These are phyloP conservation scores for Lyophyllum atratum DNA, from an alignment of 768 basidiomycete species.

Conservation along the genomic window DNA sequence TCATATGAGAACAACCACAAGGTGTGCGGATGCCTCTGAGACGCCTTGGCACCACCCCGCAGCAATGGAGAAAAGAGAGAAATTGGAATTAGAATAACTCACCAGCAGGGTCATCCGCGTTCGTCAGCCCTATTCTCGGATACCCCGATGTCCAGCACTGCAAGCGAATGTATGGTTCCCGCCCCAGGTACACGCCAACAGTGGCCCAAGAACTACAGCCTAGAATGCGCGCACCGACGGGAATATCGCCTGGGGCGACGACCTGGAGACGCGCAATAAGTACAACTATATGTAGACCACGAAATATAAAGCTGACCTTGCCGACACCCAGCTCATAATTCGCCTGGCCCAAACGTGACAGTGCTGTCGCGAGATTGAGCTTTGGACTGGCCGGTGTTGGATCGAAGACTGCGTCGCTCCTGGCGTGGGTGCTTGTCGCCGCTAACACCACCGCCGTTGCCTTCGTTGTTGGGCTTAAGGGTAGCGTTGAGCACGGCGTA, in stretches of 20 bases:
- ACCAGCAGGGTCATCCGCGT: too few species aligned
- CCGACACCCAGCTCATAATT: conserved; percentile 84
- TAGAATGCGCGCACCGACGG: conserved; percentile 85
- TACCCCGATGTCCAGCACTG: too few species aligned
- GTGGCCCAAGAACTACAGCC: conserved; percentile 69
- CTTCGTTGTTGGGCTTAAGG: too few species aligned
- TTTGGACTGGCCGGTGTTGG: conserved; percentile 71
- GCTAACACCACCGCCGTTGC: conserved; percentile 18
- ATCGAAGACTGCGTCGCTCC: conserved; percentile 46
- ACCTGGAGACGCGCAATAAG: conserved; percentile 44
- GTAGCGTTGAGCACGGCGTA: conserved; percentile 85
- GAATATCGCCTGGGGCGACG: conserved; percentile 80
- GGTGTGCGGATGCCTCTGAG: too few species aligned
- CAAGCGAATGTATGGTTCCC: conserved; percentile 83
- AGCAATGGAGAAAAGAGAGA: too few species aligned
- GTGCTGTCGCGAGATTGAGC: conserved; percentile 78
- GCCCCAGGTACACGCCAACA: conserved; percentile 80
- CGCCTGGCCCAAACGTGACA: conserved; percentile 71
- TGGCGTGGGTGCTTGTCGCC: conserved; percentile 23
- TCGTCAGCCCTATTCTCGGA: too few species aligned
- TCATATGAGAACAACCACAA: too few species aligned
- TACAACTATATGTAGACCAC: too few species aligned
- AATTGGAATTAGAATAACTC: too few species aligned
- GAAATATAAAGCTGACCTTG: conserved; percentile 49
- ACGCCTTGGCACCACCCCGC: too few species aligned